Base-by-base conservation (phyloP, 192 early-diverging fungal genomes). In the Lobosporangium transversale region DNA sequence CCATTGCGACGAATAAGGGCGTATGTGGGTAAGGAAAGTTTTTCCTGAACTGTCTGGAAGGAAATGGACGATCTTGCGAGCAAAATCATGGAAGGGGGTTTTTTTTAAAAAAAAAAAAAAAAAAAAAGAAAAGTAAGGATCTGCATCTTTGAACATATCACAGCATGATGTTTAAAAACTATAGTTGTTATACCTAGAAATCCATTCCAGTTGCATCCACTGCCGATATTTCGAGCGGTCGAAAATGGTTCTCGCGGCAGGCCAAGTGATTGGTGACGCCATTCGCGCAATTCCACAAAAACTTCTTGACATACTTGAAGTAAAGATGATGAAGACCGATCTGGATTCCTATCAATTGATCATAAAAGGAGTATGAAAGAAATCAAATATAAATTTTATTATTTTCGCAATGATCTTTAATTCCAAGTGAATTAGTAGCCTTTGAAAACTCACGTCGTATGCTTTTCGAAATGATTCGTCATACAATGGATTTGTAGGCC, bases 271-370 rank as follows among this genome's bases (percentile, higher is more conserved):
- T 1, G 43, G 45, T 3, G 69, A 71, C 4, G 48, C 35, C 69
- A 71, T 71, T 29, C n/a, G 56, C 0, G 69, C 69, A n/a, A 71
- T 45, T 2, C 54, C 61, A 20, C 61, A 58, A 31, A 71, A 71
- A 11, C 48, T 26, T 24, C 52, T 42, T 9, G 36, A 33, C 24
- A 64, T 12, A 14, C 36, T 24, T n/a, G 52, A 24, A 7, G 69
- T 71, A 30, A 64, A 71, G 1, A 71, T 37, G 2, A 71, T 10
- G 11, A 26, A 63, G n/a, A 68, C 33, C 1, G 2, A 14, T 6
- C 26, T 27, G 10, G 31, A 48, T 0, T 33, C n/a, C 64, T 66
- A 49, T 26, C 9, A 35, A 36, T 23, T 20, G 3, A 9, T 26
- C 37, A 29, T 18, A 26, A 21, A 31, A 33, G 11, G n/a, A 48